Base-by-base conservation (phyloP, 495 filamentous ascomycete genomes). In the Daldinia caldariorum region DNA sequence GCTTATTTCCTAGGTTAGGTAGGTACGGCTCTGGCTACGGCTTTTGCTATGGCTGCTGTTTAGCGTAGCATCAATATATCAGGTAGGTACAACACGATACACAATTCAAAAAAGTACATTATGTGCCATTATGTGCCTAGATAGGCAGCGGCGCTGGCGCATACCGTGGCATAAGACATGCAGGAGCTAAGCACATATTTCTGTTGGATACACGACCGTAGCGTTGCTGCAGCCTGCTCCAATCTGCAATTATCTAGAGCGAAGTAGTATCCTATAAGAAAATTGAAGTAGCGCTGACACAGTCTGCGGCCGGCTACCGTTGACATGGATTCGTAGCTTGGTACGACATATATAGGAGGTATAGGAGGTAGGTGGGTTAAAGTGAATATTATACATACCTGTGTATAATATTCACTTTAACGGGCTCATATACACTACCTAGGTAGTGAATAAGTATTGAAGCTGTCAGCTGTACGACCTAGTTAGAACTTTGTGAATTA, bases 211-310 rank as follows among this genome's bases (percentile, higher is more conserved):
- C 43, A 69, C 59, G 31, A 63, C 59, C n/a, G 60, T 69, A 69
- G 66, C 60, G 66, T 35, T 10, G 66, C 66, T 69, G 66, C 54
- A 54, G 39, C 65, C 57, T 67, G 43, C 62, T 39, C 66, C 51
- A 43, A 43, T 55, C 26, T 62, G 7, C 7, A 20, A 10, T 26
- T 61, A 29, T 54, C 50, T 26, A 32, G 58, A 13, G 20, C 29
- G 16, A 39, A 35, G 16, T 18, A 14, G 13, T 6, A 14, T 10
- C 16, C 32, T 57, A 39, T 47, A 22, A 47, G 43, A 4, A 22
- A 0, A 22, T 47, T n/a, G 54, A 57, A 12, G 34, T 20, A 39
- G 32, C 18, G 34, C 32, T 57, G 54, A 38, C 26, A 26, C 26
- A 38, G 20, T 22, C 16, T 1, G 13, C 0, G 18, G 18, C 22